phyloP scores from a whole-genome alignment of 192 early-diverging fungal species.

The Entomortierella parvispora region DNA sequence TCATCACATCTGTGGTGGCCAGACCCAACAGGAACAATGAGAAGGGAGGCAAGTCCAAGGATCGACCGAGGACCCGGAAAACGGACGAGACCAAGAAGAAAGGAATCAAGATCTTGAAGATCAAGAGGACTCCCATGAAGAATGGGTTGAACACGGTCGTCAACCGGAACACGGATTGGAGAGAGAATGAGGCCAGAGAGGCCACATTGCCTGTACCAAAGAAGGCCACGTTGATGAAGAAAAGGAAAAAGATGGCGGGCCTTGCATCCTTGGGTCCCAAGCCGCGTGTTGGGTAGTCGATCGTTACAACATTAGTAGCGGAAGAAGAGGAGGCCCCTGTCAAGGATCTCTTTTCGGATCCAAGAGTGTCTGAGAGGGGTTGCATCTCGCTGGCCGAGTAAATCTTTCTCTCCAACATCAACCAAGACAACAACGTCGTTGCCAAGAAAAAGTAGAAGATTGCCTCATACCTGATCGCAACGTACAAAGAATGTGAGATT shows the following conservation, averaged over 20 bases:
- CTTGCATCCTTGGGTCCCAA: conserved; percentile 68
- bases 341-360: conserved; percentile 5
- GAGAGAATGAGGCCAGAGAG: conserved; percentile 83
- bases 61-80: conserved; percentile 80
- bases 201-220: conserved; percentile 98
- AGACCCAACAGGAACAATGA: conserved; percentile 88
- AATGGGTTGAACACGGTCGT: conserved; percentile 93
- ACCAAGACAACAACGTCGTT: conserved; percentile 76
- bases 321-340: not conserved
- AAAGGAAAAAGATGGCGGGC: conserved; percentile 79
- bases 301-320: not conserved
- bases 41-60: conserved; percentile 85
- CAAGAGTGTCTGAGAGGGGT: conserved; percentile 29
- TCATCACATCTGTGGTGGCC: conserved; percentile 91
- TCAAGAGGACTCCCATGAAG: conserved; percentile 84
- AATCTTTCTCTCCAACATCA: conserved; percentile 74
- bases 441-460: conserved; percentile 91
- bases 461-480: conserved; percentile 69
- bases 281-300: conserved; percentile 46
- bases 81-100: conserved; percentile 92
- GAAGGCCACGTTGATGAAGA: conserved; percentile 93
- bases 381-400: conserved; percentile 51
- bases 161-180: conserved; percentile 90
- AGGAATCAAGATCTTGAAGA: conserved; percentile 93
- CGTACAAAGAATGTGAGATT: too few relatives aligned